Evolutionary conservation across 495 filamentous ascomycete species (phyloP).

Genomic region (Bacidia gigantensis): DNA sequence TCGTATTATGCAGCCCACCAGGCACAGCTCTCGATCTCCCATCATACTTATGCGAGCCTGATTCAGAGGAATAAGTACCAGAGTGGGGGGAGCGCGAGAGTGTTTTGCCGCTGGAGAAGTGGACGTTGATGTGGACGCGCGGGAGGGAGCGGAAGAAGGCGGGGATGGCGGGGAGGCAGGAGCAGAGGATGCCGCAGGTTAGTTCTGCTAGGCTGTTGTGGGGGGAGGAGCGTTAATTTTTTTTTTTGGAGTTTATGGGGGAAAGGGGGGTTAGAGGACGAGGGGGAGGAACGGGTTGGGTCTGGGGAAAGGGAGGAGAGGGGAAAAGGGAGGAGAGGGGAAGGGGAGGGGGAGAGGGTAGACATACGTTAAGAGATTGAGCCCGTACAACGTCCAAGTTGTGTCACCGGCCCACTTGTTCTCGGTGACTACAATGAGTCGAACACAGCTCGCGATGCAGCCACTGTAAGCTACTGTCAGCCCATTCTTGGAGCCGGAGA

Average conservation of each 20-base stretch:
- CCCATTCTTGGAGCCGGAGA: too few species aligned
- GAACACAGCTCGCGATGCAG: constrained; percentile 2
- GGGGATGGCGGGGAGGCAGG: constrained; percentile 5
- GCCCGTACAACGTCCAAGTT: constrained; percentile 6
- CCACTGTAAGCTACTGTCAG: constrained; percentile 2
- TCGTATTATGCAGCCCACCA: background rate
- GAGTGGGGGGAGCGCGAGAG: too few species aligned
- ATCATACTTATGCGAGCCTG: background rate
- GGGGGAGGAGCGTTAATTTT: background rate
- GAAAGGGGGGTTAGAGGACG: too few species aligned
- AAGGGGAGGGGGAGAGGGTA: background rate
- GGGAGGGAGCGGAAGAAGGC: background rate
- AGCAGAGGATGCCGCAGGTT: constrained; percentile 7
- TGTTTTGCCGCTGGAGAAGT: too few species aligned
- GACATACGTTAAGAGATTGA: constrained; percentile 4
- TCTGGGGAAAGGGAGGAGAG: too few species aligned
- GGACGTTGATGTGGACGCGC: background rate
- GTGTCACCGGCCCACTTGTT: background rate
- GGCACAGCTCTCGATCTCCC: background rate
- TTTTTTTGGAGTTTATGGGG: background rate
- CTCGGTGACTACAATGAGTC: background rate
- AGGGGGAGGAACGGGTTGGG: too few species aligned
- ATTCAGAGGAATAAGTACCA: too few species aligned
- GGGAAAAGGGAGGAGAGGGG: too few species aligned
- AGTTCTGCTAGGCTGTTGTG: constrained; percentile 3